These are phyloP conservation scores for Pittosporum tobira DNA, from an alignment of 129 eudicot genomes.

Conservation along the genomic window DNA sequence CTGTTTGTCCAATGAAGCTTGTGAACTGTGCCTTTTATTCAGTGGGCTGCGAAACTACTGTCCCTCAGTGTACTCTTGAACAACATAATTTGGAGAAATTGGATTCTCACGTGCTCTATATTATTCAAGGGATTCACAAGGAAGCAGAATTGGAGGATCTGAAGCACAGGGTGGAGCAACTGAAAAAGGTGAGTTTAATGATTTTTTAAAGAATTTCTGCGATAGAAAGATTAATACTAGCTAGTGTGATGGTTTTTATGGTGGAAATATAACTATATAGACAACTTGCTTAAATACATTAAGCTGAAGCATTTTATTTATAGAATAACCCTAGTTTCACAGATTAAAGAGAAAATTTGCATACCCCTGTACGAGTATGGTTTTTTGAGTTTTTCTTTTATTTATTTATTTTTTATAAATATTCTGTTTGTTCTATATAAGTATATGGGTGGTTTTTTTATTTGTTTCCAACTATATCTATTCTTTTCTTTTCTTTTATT, in stretches of 20 bases:
- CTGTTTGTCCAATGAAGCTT: constrained; percentile 83
- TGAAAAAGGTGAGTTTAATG: constrained; percentile 36
- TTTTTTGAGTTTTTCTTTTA: neutral
- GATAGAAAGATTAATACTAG: neutral
- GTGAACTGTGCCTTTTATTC: constrained; percentile 70
- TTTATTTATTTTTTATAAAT: too few species aligned
- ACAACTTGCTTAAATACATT: constrained; percentile 1
- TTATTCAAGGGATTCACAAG: constrained; percentile 46
- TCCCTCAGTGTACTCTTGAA: constrained; percentile 50
- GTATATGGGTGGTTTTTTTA: too few species aligned
- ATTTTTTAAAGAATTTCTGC: neutral
- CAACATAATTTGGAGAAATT: constrained; percentile 48
- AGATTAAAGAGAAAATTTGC: neutral
- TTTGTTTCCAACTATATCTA: too few species aligned
- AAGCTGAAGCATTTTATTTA: constrained; percentile 2
- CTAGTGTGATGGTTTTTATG: neutral
- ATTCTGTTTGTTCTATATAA: too few species aligned
- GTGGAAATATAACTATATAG: neutral
- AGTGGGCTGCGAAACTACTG: constrained; percentile 52
- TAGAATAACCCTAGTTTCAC: neutral
- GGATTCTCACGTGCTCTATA: constrained; percentile 43
- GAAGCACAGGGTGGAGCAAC: constrained; percentile 47
- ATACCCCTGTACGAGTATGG: too few species aligned
- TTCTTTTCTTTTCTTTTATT: too few species aligned
- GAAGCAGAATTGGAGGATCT: constrained; percentile 43